Base-by-base conservation (phyloP, 1,284 basidiomycete species). In the Blastosporella zonata region DNA sequence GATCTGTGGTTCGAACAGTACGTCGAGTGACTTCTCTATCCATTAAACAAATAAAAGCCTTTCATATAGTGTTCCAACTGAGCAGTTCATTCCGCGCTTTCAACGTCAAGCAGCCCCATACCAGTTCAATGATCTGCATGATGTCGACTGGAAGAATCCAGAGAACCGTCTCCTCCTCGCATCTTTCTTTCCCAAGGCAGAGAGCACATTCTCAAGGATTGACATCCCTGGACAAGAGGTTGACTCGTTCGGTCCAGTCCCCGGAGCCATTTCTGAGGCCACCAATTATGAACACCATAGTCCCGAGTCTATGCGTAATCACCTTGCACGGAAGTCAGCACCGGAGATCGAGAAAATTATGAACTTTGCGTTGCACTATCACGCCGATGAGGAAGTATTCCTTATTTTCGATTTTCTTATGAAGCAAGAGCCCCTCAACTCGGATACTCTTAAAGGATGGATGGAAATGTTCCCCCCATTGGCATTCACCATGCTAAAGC, bases 1-100 rank as follows among this genome's bases (percentile, higher is more conserved):
- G 82, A 85, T 57, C 59, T 84, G 31, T 79, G 81, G 63, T 81
- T 82, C 57, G 78, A 83, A 35, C 79, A 82, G 82, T 84, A 59
- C 63, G 81, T 67, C 2, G 25, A 20, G 15, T 2, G n/a, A 13
- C 17, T 10, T 42, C 23, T 7, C 7, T 31, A 3, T 13, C 54
- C 2, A 12, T 13, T 10, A 6, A 36, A 4, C 38, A 22, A 8
- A 9, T 13, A 8, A 34, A 17, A 35, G 27, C 34, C 7, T 51
- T 36, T 27, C 18, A 17, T 22, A 12, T 12, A 84, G 82, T 49
- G 75, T 83, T 7, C 71, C 72, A 7, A 84, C 82, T 0, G 80
- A 84, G 58, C 71, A 77, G 48, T 68, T 63, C 38, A 61, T 82
- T 12, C 65, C 67, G 38, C 73, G 81, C 1, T 79, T 82, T 47